These are phyloP conservation scores for Hortiboletus flavorubellus DNA, from an alignment of 768 basidiomycete species.

Conservation along the genomic window DNA sequence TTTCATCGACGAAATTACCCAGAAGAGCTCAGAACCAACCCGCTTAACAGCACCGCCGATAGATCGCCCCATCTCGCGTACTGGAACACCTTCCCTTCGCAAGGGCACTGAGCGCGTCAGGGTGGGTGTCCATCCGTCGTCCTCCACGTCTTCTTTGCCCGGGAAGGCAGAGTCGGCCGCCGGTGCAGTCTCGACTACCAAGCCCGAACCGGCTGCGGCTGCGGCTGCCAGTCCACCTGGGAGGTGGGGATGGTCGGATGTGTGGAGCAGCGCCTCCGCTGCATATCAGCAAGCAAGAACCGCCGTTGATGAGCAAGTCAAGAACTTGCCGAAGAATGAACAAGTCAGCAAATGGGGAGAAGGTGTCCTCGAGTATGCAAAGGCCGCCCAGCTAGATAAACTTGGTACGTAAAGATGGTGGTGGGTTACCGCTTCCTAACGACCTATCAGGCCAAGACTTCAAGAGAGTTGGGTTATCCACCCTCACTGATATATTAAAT, in stretches of 20 bases:
- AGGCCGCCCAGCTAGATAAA: conserved; percentile 86
- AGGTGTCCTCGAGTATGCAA: conserved; percentile 83
- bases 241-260: conserved; percentile 79
- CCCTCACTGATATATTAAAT: conserved; percentile 88
- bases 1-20: conserved; percentile 92
- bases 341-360: conserved; percentile 88
- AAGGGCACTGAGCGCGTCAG: conserved; percentile 78
- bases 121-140: conserved; percentile 46
- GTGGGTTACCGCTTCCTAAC: not conserved
- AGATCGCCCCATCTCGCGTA: conserved; percentile 58
- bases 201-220: conserved; percentile 16
- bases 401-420: conserved; percentile 55
- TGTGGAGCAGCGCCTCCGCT: conserved; percentile 86
- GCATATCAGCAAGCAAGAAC: conserved; percentile 85
- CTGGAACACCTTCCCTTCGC: conserved; percentile 66
- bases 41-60: conserved; percentile 52
- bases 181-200: conserved; percentile 22
- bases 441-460: conserved; percentile 74
- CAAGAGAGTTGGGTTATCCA: conserved; percentile 81
- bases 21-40: conserved; percentile 81
- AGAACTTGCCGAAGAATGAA: conserved; percentile 80
- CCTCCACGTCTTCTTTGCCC: conserved; percentile 43
- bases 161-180: conserved; percentile 28
- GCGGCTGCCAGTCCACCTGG: conserved; percentile 24
- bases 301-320: conserved; percentile 92